Evolutionary conservation across 2,329 filamentous ascomycete species (phyloP).

Genomic region (Neofusicoccum laricinum): DNA sequence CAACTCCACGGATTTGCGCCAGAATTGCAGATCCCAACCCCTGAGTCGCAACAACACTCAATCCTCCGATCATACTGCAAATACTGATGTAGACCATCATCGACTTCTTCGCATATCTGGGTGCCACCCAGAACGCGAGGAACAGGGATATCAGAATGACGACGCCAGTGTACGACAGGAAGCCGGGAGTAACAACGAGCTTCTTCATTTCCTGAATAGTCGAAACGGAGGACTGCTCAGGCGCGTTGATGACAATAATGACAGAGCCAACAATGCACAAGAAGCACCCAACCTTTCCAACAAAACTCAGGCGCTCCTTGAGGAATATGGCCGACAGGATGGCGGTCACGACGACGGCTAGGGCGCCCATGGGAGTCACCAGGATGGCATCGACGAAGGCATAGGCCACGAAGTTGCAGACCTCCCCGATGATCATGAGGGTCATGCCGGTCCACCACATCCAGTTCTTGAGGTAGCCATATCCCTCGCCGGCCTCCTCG

Average conservation of each 20-base stretch:
- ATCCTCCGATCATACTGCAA: slow-evolving; percentile 88
- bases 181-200: slow-evolving; percentile 82
- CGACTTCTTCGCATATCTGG: slow-evolving; percentile 89
- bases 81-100: slow-evolving; percentile 98
- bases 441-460: slow-evolving; percentile 97
- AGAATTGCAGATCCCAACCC: slow-evolving; percentile 89
- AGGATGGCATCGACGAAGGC: slow-evolving; percentile 95
- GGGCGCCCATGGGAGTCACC: slow-evolving; percentile 81
- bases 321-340: slow-evolving; percentile 91
- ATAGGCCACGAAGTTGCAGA: slow-evolving; percentile 97
- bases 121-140: slow-evolving; percentile 76
- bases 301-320: slow-evolving; percentile 91
- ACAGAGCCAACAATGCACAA: slow-evolving; percentile 91
- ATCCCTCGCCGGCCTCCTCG: slow-evolving; percentile 91
- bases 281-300: slow-evolving; percentile 95
- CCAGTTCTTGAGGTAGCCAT: slow-evolving; percentile 91
- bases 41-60: slow-evolving; percentile 94
- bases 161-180: slow-evolving; percentile 79
- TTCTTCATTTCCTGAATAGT: slow-evolving; percentile 90
- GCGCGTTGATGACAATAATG: slow-evolving; percentile 92
- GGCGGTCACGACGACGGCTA: slow-evolving; percentile 90
- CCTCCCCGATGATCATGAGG: slow-evolving; percentile 93
- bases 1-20: slow-evolving; percentile 74
- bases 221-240: slow-evolving; percentile 76
- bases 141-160: slow-evolving; percentile 71